Conservation (phyloP, 164 flowering plant genomes). For the Santalum album region DNA sequence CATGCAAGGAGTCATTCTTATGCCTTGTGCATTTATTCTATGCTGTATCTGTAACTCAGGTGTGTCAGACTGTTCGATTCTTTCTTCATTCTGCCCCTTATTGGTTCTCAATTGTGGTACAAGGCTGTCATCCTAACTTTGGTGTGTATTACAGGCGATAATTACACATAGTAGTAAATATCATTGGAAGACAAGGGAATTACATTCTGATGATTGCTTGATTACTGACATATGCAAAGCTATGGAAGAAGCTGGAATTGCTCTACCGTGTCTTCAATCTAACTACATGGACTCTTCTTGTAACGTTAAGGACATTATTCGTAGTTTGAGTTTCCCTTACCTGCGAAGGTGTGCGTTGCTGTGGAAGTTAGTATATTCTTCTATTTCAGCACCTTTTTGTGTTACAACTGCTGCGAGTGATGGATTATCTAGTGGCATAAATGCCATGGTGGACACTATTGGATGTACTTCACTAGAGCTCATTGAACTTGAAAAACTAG, state of each 20-base stretch:
- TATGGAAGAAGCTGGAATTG: slow-evolving; percentile 29
- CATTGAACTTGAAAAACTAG: slow-evolving; percentile 43
- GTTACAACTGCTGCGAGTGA: slow-evolving; percentile 23
- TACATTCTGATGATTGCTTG: slow-evolving; percentile 31
- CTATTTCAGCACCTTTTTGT: slow-evolving; percentile 37
- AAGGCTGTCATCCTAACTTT: not conserved
- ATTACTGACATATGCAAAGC: slow-evolving; percentile 41
- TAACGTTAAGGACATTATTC: slow-evolving; percentile 44
- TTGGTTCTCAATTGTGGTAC: not conserved
- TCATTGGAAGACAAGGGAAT: slow-evolving; percentile 17
- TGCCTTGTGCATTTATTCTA: slow-evolving; percentile 81
- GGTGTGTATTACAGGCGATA: slow-evolving; percentile 48
- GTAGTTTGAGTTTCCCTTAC: slow-evolving; percentile 59
- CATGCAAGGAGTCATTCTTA: slow-evolving; percentile 49
- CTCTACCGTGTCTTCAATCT: slow-evolving; percentile 46
- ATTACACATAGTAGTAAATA: slow-evolving; percentile 29
- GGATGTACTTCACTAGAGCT: slow-evolving; percentile 8
- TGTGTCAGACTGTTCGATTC: slow-evolving; percentile 12
- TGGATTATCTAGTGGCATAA: slow-evolving; percentile 18
- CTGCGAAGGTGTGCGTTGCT: slow-evolving; percentile 80
- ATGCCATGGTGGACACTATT: slow-evolving; percentile 19
- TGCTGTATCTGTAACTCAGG: slow-evolving; percentile 68
- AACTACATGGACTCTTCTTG: slow-evolving; percentile 38
- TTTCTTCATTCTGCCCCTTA: not conserved
- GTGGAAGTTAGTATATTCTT: slow-evolving; percentile 55